Evolutionary conservation across 2,329 filamentous ascomycete genomes (phyloP).

Genomic region (Aphanoascus verrucosus): DNA sequence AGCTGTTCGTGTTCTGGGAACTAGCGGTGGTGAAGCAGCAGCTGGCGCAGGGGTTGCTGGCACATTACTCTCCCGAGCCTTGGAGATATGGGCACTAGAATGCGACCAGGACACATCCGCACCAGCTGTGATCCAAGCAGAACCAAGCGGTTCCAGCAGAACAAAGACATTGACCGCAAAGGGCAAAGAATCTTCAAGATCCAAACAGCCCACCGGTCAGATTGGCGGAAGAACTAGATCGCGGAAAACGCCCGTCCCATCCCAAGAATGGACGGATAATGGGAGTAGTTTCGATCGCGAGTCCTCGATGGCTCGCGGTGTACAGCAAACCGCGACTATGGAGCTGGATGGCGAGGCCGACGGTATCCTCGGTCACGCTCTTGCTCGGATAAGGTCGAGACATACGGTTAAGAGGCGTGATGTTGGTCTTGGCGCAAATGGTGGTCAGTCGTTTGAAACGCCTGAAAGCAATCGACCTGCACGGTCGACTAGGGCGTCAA

Average conservation of each 20-base stretch:
- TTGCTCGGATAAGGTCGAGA: constrained; percentile 21
- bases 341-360: constrained; percentile 37
- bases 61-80: constrained; percentile 35
- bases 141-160: constrained; percentile 16
- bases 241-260: constrained; percentile 11
- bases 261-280: constrained; percentile 31
- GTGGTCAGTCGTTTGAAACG: not conserved
- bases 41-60: constrained; percentile 39
- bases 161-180: constrained; percentile 17
- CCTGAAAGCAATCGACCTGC: constrained; percentile 2
- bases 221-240: constrained; percentile 17
- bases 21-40: constrained; percentile 37
- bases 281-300: constrained; percentile 22
- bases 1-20: constrained; percentile 38
- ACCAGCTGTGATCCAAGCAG: not conserved
- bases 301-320: constrained; percentile 14
- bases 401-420: constrained; percentile 2
- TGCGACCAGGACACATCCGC: constrained; percentile 13
- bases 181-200: constrained; percentile 23
- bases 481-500: constrained; percentile 11
- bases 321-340: constrained; percentile 30
- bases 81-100: constrained; percentile 39
- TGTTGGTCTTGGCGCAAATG: not conserved
- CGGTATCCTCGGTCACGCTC: constrained; percentile 30
- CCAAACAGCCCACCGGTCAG: constrained; percentile 13